Evolutionary conservation across 2,329 filamentous ascomycete species (phyloP), one percentile per base, ranked within the genome.

Genomic region (Phoma herbarum): DNA sequence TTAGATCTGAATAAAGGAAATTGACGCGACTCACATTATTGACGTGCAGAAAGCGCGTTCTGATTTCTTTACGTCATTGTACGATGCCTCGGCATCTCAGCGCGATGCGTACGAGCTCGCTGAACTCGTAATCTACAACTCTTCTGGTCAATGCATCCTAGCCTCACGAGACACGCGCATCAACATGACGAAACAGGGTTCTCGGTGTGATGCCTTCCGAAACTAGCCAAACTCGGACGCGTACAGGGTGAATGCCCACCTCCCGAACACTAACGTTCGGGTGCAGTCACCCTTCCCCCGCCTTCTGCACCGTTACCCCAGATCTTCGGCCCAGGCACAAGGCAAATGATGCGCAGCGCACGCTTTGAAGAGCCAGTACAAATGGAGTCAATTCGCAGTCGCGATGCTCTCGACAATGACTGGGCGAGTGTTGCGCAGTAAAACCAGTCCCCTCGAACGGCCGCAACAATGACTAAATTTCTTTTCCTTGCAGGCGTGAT

Each of bases 201-300:
- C 9, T 57, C 54, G 54, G 54, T 33, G 25, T 16, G 28, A 18
- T 22, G 3, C 16, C 33, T n/a, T 29, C 54, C 54, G 48, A 52
- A 29, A 16, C 7, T 22, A 43, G 14, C 14, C 31, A 18, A 4
- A 22, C 14, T 25, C 25, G 16, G 18, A 20, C 35, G 20, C 20
- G 2, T 3, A 8, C 35, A 39, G n/a, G 2, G 35, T 39, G 8
- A 16, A 23, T 10, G 41, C 45, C 48, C 48, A 52, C 48, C 6
- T 23, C 5, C 42, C 43, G 42, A 52, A 26, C 35, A 10, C 42
- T 33, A 35, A 28, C n/a, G 16, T 18, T 22, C 22, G n/a, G 43
- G 12, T 45, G 35, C 10, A n/a, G 14, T 2, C 35, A 28, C 16
- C 4, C 42, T 52, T 51, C 22, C 47, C 54, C 54, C 42, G 43